A percentile compares a stretch with the other conserved stretches of the same genome.
Evolutionary conservation across 768 basidiomycete species (phyloP).

Genomic region (Mycena rebaudengoi): DNA sequence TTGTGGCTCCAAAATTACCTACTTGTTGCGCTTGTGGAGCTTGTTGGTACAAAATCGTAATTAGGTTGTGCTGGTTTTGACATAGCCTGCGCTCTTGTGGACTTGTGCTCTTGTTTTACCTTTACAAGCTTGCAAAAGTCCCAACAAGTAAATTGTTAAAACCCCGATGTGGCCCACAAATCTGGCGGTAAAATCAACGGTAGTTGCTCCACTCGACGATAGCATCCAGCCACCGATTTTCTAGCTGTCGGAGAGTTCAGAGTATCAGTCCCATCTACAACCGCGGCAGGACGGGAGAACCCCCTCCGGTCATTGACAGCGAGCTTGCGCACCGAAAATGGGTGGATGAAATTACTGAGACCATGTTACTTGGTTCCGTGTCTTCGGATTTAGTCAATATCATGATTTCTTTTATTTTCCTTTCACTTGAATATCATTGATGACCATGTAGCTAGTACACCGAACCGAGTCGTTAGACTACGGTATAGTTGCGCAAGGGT

Average conservation of each 20-base stretch:
- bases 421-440: neutral
- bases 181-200: slow-evolving; percentile 10
- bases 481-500: slow-evolving; percentile 29
- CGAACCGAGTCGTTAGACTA: slow-evolving; percentile 34
- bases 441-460: slow-evolving; percentile 25
- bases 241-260: slow-evolving; percentile 11
- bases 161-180: slow-evolving; percentile 7
- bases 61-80: neutral
- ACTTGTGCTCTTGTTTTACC: neutral
- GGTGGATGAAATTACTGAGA: slow-evolving; percentile 14
- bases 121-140: slow-evolving; percentile 4
- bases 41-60: neutral
- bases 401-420: neutral
- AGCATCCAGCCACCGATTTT: slow-evolving; percentile 2
- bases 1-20: neutral
- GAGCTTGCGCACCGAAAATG: slow-evolving; percentile 14
- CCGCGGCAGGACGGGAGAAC: neutral
- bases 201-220: slow-evolving; percentile 15
- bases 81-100: neutral
- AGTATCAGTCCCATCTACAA: slow-evolving; percentile 8
- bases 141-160: neutral
- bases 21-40: neutral
- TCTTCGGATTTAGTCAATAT: slow-evolving; percentile 6
- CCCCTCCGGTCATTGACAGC: slow-evolving; percentile 9
- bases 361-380: slow-evolving; percentile 7